Conservation (phyloP, 129 eudicot genomes). For the Escallonia rubra region DNA sequence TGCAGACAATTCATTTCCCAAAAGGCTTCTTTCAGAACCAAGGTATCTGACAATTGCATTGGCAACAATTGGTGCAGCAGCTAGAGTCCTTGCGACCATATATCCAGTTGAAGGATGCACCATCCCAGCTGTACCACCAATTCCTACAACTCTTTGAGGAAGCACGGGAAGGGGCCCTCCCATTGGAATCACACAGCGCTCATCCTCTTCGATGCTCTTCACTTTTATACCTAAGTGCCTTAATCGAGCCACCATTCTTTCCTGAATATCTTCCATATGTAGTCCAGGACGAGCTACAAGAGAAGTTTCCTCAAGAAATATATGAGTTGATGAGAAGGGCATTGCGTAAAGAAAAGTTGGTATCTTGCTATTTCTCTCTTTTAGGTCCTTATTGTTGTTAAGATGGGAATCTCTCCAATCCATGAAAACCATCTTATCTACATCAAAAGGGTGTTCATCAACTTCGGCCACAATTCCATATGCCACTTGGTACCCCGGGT, state of each 20-base stretch:
- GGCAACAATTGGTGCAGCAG: slow-evolving; percentile 93
- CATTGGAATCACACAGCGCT: slow-evolving; percentile 91
- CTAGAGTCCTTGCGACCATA: slow-evolving; percentile 98
- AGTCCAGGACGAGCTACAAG: slow-evolving; percentile 97
- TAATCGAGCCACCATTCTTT: slow-evolving; percentile 89
- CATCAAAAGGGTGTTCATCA: slow-evolving; percentile 91
- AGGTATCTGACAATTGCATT: slow-evolving; percentile 76
- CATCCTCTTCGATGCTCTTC: slow-evolving; percentile 92
- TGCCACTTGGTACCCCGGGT: slow-evolving; percentile 99
- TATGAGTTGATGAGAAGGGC: slow-evolving; percentile 82
- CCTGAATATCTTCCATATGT: slow-evolving; percentile 78
- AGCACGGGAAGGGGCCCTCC: slow-evolving; percentile 95
- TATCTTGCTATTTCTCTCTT: slow-evolving; percentile 61
- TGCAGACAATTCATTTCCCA: slow-evolving; percentile 57
- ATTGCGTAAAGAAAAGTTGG: slow-evolving; percentile 96
- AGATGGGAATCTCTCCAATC: slow-evolving; percentile 99
- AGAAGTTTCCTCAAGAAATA: slow-evolving; percentile 95
- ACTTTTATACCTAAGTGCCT: slow-evolving; percentile 91
- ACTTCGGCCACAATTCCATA: slow-evolving; percentile 96
- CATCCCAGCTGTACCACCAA: slow-evolving; percentile 99
- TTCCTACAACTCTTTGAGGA: slow-evolving; percentile 96
- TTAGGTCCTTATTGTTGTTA: slow-evolving; percentile 41
- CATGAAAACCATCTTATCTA: slow-evolving; percentile 92
- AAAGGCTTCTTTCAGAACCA: slow-evolving; percentile 34
- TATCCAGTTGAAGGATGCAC: slow-evolving; percentile 99